phyloP scores from a whole-genome alignment of 2,329 filamentous ascomycete genomes.

The Moelleriella libera region DNA sequence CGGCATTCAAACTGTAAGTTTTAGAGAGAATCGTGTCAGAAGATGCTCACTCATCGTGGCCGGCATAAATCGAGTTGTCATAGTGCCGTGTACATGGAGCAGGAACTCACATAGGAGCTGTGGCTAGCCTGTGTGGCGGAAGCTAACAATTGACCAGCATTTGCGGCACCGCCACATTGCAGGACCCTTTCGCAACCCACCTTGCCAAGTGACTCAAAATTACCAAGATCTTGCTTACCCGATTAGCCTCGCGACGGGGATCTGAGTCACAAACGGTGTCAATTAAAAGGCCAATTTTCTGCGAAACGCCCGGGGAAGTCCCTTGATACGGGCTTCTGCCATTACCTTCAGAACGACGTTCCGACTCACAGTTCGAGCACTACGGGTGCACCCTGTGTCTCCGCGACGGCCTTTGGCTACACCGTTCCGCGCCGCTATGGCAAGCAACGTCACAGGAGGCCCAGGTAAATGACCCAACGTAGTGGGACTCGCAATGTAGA shows the following conservation, averaged over 20 bases:
- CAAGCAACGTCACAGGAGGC: slow-evolving; percentile 39
- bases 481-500: too few relatives aligned
- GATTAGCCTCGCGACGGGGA: not conserved
- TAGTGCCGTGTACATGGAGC: too few relatives aligned
- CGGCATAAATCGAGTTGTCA: too few relatives aligned
- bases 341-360: slow-evolving; percentile 27
- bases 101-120: not conserved
- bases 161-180: slow-evolving; percentile 8
- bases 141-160: not conserved
- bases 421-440: slow-evolving; percentile 37
- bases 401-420: slow-evolving; percentile 25
- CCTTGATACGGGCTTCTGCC: slow-evolving; percentile 20
- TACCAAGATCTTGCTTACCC: not conserved
- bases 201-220: slow-evolving; percentile 9
- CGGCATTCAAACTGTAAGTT: too few relatives aligned
- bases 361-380: slow-evolving; percentile 37
- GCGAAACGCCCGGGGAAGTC: slow-evolving; percentile 15
- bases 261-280: not conserved
- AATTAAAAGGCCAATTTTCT: not conserved
- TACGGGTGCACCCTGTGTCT: slow-evolving; percentile 42
- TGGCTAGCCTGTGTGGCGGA: slow-evolving; percentile 4
- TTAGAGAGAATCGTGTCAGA: too few relatives aligned
- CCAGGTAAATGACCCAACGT: slow-evolving; percentile 14
- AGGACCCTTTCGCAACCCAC: slow-evolving; percentile 8
- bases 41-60: too few relatives aligned